These are phyloP conservation scores for Boletus barrowsii DNA, from an alignment of 768 basidiomycete species.

Conservation along the genomic window DNA sequence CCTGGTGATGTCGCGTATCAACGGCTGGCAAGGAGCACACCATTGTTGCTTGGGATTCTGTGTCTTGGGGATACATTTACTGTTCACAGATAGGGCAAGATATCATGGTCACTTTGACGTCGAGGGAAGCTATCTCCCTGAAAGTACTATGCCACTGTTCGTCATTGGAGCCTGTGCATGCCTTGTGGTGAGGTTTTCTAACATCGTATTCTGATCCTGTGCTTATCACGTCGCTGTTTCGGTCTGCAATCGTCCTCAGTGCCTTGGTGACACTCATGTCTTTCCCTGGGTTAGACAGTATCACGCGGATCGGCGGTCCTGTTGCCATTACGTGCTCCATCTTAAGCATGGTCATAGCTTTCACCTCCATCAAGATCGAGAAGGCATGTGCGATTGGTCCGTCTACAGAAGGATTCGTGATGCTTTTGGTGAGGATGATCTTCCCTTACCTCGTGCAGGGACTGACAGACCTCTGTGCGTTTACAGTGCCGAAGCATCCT, in stretches of 20 bases:
- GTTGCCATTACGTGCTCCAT: slow-evolving; percentile 67
- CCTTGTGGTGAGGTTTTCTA: slow-evolving; percentile 49
- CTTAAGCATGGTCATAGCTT: slow-evolving; percentile 64
- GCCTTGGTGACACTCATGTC: slow-evolving; percentile 80
- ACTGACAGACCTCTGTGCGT: background rate
- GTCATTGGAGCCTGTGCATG: slow-evolving; percentile 64
- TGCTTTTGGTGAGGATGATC: slow-evolving; percentile 40
- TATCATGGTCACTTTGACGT: slow-evolving; percentile 52
- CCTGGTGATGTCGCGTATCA: slow-evolving; percentile 47
- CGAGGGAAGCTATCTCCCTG: slow-evolving; percentile 48
- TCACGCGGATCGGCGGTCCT: slow-evolving; percentile 62
- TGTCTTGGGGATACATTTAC: slow-evolving; percentile 79
- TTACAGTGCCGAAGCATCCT: slow-evolving; percentile 50
- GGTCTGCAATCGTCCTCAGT: slow-evolving; percentile 81
- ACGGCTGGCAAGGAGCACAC: slow-evolving; percentile 26
- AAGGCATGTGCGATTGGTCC: slow-evolving; percentile 48
- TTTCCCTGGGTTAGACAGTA: slow-evolving; percentile 66
- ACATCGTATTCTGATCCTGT: background rate
- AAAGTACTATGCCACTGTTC: slow-evolving; percentile 54
- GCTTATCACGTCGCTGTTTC: slow-evolving; percentile 8
- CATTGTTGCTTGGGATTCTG: slow-evolving; percentile 55
- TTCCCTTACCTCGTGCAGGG: background rate
- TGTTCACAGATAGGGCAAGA: slow-evolving; percentile 57
- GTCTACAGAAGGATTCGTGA: slow-evolving; percentile 54
- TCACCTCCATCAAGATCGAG: slow-evolving; percentile 68